Evolutionary conservation across 305 asterid species (phyloP).

Genomic region (Stenogyne calaminthoides): DNA sequence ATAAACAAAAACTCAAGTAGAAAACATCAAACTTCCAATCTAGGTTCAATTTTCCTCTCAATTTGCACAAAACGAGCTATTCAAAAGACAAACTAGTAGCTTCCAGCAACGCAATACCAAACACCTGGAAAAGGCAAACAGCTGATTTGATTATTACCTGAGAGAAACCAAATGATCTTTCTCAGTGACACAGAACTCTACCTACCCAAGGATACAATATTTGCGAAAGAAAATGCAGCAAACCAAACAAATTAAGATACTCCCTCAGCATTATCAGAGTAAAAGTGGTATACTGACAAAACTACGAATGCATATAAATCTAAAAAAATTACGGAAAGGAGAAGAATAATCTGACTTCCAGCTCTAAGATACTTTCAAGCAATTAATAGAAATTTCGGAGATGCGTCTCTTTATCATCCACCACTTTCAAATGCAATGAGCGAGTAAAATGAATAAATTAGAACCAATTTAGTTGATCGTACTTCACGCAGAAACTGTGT

Average conservation of each 20-base stretch:
- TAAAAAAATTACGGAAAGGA: background rate
- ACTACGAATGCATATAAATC: background rate
- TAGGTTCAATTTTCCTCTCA: constrained; percentile 11
- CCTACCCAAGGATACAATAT: background rate
- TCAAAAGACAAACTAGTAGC: constrained; percentile 14
- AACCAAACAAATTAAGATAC: background rate
- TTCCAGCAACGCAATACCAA: constrained; percentile 16
- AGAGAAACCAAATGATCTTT: background rate
- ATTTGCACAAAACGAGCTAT: constrained; percentile 13
- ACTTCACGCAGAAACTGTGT: background rate
- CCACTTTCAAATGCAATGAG: background rate
- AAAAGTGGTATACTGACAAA: background rate
- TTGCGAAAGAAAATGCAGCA: background rate
- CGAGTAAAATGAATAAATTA: background rate
- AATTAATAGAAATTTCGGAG: constrained; percentile 8
- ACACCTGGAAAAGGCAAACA: constrained; percentile 27
- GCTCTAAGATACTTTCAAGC: constrained; percentile 16
- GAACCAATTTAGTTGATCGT: constrained; percentile 5
- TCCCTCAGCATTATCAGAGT: background rate
- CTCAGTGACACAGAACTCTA: background rate
- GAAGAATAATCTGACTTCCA: constrained; percentile 18
- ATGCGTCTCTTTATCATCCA: constrained; percentile 2
- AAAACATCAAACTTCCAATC: constrained; percentile 25
- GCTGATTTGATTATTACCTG: constrained; percentile 15
- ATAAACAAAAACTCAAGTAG: background rate